Evolutionary conservation across 148 eudicot species (phyloP), one percentile per base, ranked within the genome.

Genomic region (Vaccinium darrowii): DNA sequence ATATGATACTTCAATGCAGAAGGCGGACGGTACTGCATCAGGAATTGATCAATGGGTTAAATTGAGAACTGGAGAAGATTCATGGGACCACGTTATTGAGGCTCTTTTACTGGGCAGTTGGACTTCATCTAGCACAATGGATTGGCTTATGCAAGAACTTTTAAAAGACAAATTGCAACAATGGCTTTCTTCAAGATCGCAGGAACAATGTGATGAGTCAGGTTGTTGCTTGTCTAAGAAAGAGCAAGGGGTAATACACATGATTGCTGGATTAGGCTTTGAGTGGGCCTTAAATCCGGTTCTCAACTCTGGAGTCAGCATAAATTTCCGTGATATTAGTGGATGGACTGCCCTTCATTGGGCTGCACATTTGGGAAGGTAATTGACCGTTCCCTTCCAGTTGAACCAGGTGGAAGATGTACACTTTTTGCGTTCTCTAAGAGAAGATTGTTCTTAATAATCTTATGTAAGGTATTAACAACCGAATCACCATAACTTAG

Each of bases 271-370:
- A 71, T 89, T 95, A 87, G 98, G 98, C 51, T 95, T 91, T 87
- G 94, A 89, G 85, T 97, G 99, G 98, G 99, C 99, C 81, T 91
- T 97, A 83, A 91, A 88, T 76, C 90, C 94, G 56, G 87, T 94
- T 88, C 91, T 97, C 75, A 87, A 86, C 75, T 86, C 90, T 84
- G 99, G 99, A 85, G 93, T 97, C 67, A 91, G 93, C 62, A 84
- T 94, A 77, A 93, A 97, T 81, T 97, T 95, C 85, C 98, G 99
- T 23, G 99, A 97, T 85, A 91, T 90, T 10, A 92, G 93, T 87
- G 99, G 99, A 27, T 97, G 98, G 96, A 97, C 98, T 82, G 99
- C 98, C 80, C 96, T 97, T 81, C 99, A 97, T 82, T 97, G 99
- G 99, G 99, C 99, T 84, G 98, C 98, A 75, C 92, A 85, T 78